These are phyloP conservation scores for Trebouxia sp. DNA, from an alignment of 139 green algal genomes.

Conservation along the genomic window DNA sequence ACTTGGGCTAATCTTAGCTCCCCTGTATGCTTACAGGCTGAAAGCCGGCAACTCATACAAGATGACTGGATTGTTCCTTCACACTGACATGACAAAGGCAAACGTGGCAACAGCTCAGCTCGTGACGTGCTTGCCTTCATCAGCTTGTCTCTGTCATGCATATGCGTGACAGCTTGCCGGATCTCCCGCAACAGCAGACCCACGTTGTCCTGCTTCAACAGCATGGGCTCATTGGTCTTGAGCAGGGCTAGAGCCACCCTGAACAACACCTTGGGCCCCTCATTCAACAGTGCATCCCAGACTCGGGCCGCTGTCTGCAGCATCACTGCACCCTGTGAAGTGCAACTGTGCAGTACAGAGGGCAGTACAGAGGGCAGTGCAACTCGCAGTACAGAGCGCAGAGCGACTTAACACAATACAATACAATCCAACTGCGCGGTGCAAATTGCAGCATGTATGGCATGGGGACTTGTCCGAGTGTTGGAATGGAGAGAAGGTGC, in stretches of 20 bases:
- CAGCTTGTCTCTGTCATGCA: constrained; percentile 71
- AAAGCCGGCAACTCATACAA: no score
- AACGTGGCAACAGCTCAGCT: no score
- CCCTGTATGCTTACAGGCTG: no score
- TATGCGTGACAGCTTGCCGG: constrained; percentile 43
- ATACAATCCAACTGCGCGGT: not conserved
- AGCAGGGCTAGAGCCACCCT: constrained; percentile 79
- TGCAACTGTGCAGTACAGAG: not conserved
- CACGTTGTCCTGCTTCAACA: constrained; percentile 64
- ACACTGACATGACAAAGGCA: no score
- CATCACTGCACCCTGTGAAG: not conserved
- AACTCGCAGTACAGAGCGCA: no score
- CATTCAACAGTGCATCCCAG: constrained; percentile 72
- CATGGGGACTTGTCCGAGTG: no score
- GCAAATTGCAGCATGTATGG: not conserved
- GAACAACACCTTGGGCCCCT: constrained; percentile 85
- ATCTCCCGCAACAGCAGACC: constrained; percentile 68
- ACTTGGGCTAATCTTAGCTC: no score
- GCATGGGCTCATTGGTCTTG: constrained; percentile 60
- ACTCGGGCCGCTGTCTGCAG: constrained; percentile 54
- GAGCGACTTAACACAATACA: not conserved
- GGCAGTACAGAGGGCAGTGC: no score
- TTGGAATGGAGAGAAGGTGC: no score
- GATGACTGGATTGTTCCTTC: no score
- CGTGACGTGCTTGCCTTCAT: constrained; percentile 53